A percentile compares a stretch with the other conserved stretches of the same genome.
Conservation (phyloP, 805 yeast species). For the Ogataea methanolica region DNA sequence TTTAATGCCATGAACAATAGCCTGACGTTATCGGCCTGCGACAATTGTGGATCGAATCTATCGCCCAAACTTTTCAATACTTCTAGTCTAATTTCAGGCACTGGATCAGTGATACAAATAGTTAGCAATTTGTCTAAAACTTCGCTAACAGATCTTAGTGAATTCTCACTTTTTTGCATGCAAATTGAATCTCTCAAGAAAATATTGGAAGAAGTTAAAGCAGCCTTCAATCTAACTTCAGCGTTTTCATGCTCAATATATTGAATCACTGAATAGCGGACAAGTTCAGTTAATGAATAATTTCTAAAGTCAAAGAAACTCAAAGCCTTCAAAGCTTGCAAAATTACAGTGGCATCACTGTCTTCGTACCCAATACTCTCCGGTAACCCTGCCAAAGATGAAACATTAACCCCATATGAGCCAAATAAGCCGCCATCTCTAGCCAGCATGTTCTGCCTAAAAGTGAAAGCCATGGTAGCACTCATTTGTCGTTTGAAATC, state of each 20-base stretch:
- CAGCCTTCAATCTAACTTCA: constrained; percentile 78
- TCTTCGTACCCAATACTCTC: constrained; percentile 23
- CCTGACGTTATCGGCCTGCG: constrained; percentile 89
- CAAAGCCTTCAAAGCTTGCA: constrained; percentile 76
- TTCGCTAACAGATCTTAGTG: constrained; percentile 78
- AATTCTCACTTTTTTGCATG: constrained; percentile 72
- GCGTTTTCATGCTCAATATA: constrained; percentile 80
- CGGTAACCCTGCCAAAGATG: constrained; percentile 18
- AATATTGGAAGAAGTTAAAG: constrained; percentile 74
- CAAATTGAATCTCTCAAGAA: constrained; percentile 81
- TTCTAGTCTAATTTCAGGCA: constrained; percentile 77
- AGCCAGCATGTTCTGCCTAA: constrained; percentile 67
- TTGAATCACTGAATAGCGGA: constrained; percentile 74
- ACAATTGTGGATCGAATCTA: constrained; percentile 82
- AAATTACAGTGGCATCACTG: constrained; percentile 41
- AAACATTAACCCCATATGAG: constrained; percentile 14
- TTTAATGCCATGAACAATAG: constrained; percentile 82
- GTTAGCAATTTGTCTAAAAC: constrained; percentile 78
- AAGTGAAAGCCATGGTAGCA: constrained; percentile 65
- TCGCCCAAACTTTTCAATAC: constrained; percentile 70
- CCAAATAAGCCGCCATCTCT: constrained; percentile 52
- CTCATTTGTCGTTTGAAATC: constrained; percentile 56
- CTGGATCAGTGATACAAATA: constrained; percentile 83
- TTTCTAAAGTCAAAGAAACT: constrained; percentile 70
- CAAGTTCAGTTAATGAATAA: constrained; percentile 81